These are phyloP conservation scores for Diaporthe humulicola DNA, from an alignment of 2,329 filamentous ascomycete species.

Conservation along the genomic window DNA sequence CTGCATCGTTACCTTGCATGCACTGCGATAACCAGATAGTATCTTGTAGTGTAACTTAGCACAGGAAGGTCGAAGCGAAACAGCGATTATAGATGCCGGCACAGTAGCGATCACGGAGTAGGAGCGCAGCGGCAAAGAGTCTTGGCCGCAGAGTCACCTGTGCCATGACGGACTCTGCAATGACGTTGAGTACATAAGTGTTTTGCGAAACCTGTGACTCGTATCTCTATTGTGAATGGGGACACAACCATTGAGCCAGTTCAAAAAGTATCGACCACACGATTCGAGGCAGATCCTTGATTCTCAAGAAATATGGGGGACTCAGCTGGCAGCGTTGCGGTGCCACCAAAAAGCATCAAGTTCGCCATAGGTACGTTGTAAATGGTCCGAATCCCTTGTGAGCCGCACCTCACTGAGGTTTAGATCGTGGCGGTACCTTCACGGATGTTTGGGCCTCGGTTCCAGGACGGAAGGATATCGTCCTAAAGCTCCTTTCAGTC, in stretches of 20 bases:
- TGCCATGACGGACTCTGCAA: neutral
- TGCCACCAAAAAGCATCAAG: conserved; percentile 33
- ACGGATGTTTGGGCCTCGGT: conserved; percentile 38
- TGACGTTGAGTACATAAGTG: neutral
- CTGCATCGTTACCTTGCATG: neutral
- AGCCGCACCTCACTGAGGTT: neutral
- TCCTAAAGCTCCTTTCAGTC: conserved; percentile 79
- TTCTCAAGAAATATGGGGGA: conserved; percentile 5
- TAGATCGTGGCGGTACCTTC: conserved; percentile 38
- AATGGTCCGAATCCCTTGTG: neutral
- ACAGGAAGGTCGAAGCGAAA: neutral
- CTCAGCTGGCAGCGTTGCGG: neutral
- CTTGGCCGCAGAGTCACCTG: neutral
- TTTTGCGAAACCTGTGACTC: neutral
- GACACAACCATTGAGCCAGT: neutral
- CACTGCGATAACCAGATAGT: neutral
- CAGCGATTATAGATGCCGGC: neutral
- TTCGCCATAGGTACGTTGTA: conserved; percentile 33
- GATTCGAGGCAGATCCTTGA: neutral
- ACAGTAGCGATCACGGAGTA: neutral
- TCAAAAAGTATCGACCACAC: neutral
- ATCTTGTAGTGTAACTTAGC: neutral
- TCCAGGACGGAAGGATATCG: conserved; percentile 21
- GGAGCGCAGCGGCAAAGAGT: neutral
- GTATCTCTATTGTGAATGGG: neutral